Base-by-base conservation (phyloP, 768 basidiomycete species). In the Boletellus ananas region DNA sequence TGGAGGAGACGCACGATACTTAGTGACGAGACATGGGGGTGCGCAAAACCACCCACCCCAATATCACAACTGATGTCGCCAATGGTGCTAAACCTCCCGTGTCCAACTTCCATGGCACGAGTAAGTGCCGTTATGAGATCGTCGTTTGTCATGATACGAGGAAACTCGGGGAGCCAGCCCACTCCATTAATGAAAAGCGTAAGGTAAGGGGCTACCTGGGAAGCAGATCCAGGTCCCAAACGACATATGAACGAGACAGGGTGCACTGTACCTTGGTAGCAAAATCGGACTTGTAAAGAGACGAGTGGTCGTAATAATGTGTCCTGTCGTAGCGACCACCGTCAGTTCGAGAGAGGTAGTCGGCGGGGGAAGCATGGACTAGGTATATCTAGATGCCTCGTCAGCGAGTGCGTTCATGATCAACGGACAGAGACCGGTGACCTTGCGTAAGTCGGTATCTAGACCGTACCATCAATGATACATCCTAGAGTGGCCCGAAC, bases 21-120 rank as follows among this genome's bases (percentile, higher is more conserved):
- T 46, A 14, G 29, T 12, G 43, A 55, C 16, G 12, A 45, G 5
- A 10, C 6, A 5, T 2, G 10, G 25, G 12, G 25, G 29, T 6
- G 6, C 29, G 3, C n/a, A n/a, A 27, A 25, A 35, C 10, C 13
- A 54, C 73, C 17, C 46, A 85, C 88, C 62, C 81, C 78, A n/a
- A 91, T 74, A 62, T 96, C 94, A 61, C 93, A 95, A 54, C 83
- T 91, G 34, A 96, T 87, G 62, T 96, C 94, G 2, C 89, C 90
- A 20, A 96, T 78, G 47, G 81, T 85, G 9, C 77, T 76, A 58
- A 85, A 85, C 20, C 87, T 74, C 14, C 74, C 79, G 3, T 71
- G 75, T 7, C 79, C 79, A 2, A 85, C 58, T 8, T 71, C 63
- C 34, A 73, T 71, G 0, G 81, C 85, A 3, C 67, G 72, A 31